Evolutionary conservation across 371 early-diverging fungal species (phyloP).

Genomic region (Rhizopus delemar): DNA sequence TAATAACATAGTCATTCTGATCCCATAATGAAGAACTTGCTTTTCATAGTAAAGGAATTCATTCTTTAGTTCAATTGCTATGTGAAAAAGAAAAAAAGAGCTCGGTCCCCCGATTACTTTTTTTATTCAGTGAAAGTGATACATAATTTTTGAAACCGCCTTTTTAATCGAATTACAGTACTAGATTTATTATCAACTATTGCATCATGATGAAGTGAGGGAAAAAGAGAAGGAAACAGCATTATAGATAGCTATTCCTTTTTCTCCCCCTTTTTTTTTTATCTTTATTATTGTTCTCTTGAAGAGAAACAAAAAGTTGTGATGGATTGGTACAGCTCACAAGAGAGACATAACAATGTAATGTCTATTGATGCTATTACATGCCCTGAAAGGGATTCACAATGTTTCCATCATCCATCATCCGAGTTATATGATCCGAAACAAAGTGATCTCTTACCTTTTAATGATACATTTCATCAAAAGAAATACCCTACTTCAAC

Average conservation of each 20-base stretch:
- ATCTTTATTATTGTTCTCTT: background rate
- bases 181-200: background rate
- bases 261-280: slow-evolving; percentile 1
- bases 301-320: background rate
- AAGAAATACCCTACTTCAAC: too few relatives aligned
- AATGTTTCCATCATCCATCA: background rate
- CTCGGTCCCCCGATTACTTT: too few relatives aligned
- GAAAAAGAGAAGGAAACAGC: background rate
- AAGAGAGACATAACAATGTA: slow-evolving; percentile 14
- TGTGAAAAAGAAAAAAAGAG: too few relatives aligned
- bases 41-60: too few relatives aligned
- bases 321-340: background rate
- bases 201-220: slow-evolving; percentile 3
- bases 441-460: too few relatives aligned
- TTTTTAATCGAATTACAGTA: background rate
- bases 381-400: slow-evolving; percentile 6
- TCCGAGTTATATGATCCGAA: background rate
- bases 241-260: background rate
- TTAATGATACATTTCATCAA: too few relatives aligned
- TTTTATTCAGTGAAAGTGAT: background rate
- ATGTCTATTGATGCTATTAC: slow-evolving; percentile 28
- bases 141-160: too few relatives aligned
- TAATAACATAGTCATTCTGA: too few relatives aligned
- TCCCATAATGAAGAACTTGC: too few relatives aligned
- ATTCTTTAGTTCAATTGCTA: too few relatives aligned